phyloP scores from a whole-genome alignment of 2,329 filamentous ascomycete genomes.

The Monosporascus sp. region DNA sequence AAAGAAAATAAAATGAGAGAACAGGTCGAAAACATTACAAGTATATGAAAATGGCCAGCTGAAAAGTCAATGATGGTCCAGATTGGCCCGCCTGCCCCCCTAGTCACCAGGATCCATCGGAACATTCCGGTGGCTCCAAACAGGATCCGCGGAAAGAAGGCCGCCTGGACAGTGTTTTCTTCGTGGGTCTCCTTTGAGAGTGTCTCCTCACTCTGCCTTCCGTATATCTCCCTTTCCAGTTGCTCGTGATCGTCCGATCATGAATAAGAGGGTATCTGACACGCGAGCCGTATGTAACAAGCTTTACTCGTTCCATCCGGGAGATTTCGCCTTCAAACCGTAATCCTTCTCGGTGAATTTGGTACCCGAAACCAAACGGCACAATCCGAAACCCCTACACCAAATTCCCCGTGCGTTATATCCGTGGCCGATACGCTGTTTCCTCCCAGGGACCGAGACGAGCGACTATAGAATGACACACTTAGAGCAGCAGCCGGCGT shows the following conservation, averaged over 20 bases:
- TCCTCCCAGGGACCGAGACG: not conserved
- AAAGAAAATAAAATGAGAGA: conserved; percentile 19
- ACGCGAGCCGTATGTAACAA: conserved; percentile 26
- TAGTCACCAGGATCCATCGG: conserved; percentile 12
- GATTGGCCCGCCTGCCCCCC: conserved; percentile 17
- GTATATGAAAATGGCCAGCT: conserved; percentile 24
- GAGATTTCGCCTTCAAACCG: conserved; percentile 15
- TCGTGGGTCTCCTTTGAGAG: conserved; percentile 11
- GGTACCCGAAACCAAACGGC: not conserved
- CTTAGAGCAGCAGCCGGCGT: conserved; percentile 76
- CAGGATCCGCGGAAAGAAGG: conserved; percentile 11
- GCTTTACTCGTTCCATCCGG: conserved; percentile 22
- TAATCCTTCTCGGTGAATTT: not conserved
- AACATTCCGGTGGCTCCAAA: conserved; percentile 20
- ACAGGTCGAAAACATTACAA: conserved; percentile 27
- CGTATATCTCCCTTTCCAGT: conserved; percentile 17
- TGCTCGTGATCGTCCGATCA: conserved; percentile 23
- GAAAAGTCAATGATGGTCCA: conserved; percentile 20
- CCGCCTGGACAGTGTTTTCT: conserved; percentile 19
- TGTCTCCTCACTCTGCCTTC: conserved; percentile 12
- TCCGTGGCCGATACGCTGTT: conserved; percentile 4
- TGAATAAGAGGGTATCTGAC: conserved; percentile 22
- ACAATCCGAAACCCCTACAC: conserved; percentile 2
- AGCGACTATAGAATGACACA: conserved; percentile 77
- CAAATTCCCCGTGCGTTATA: conserved; percentile 9